Conservation (phyloP, 2,329 filamentous ascomycete genomes). For the Gnomoniopsis sp. region DNA sequence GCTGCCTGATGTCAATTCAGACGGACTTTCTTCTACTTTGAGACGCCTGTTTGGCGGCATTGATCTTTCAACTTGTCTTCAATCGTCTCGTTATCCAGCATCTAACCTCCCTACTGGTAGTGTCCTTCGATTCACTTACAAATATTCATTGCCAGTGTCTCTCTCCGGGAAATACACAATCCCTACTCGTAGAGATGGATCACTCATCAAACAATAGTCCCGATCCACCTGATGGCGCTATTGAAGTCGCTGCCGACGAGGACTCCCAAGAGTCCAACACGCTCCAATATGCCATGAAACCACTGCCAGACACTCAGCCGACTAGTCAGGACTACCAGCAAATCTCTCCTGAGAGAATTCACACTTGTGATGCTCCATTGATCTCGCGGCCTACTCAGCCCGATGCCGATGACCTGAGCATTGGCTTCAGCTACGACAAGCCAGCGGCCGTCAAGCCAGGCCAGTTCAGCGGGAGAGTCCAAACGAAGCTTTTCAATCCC, state of each 20-base stretch:
- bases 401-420: slow-evolving; percentile 1
- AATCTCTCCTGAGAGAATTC: background rate
- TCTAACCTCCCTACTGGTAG: background rate
- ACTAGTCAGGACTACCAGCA: background rate
- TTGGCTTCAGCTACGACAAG: slow-evolving; percentile 11
- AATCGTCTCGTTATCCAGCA: background rate
- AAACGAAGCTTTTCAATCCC: background rate
- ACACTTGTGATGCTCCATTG: background rate
- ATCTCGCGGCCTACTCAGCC: slow-evolving; percentile 2
- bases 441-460: slow-evolving; percentile 3
- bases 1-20: background rate
- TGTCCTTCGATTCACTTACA: background rate
- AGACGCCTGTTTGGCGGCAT: no score
- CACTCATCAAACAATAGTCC: background rate
- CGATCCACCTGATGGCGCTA: background rate
- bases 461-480: slow-evolving; percentile 3
- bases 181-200: slow-evolving; percentile 1
- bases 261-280: slow-evolving; percentile 1
- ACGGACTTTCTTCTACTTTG: background rate
- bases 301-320: background rate
- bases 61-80: background rate
- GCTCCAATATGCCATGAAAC: background rate
- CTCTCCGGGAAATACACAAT: background rate
- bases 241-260: background rate
- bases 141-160: background rate